Percentiles rank a stretch among this genome's conserved stretches.
Evolutionary conservation across 352 stramenopile species (phyloP).

Genomic region (Pythium myriotylum): DNA sequence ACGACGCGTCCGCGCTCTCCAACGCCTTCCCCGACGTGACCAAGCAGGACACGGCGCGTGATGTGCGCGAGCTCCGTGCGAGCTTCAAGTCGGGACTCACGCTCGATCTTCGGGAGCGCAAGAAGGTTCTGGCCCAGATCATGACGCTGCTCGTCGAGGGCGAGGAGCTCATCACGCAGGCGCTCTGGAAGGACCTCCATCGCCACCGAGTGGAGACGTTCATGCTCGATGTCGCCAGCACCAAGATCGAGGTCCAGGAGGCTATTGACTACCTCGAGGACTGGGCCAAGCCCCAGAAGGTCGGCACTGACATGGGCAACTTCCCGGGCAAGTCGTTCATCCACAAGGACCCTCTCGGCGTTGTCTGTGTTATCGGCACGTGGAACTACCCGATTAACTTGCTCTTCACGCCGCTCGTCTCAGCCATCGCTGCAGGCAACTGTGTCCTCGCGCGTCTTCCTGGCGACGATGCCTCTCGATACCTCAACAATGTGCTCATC

Average conservation of each 20-base stretch:
- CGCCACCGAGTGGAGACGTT: slow-evolving; percentile 71
- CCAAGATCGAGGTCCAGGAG: slow-evolving; percentile 72
- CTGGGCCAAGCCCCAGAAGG: slow-evolving; percentile 55
- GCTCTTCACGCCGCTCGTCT: slow-evolving; percentile 54
- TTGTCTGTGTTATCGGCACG: slow-evolving; percentile 91
- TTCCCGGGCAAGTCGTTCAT: slow-evolving; percentile 67
- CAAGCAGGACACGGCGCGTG: slow-evolving; percentile 50
- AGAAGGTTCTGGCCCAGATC: slow-evolving; percentile 49
- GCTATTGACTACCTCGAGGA: slow-evolving; percentile 72
- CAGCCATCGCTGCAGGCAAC: slow-evolving; percentile 89
- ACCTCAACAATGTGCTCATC: slow-evolving; percentile 59
- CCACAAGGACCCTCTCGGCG: slow-evolving; percentile 66
- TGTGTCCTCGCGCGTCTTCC: slow-evolving; percentile 92
- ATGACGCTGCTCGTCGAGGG: slow-evolving; percentile 59
- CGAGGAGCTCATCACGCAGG: slow-evolving; percentile 66
- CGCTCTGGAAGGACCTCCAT: slow-evolving; percentile 76
- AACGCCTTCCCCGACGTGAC: slow-evolving; percentile 48
- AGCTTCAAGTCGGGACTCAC: slow-evolving; percentile 54
- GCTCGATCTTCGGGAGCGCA: slow-evolving; percentile 41
- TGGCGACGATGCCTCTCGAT: slow-evolving; percentile 78
- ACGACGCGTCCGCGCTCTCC: slow-evolving; percentile 10
- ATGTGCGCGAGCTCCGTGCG: slow-evolving; percentile 54
- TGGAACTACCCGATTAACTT: slow-evolving; percentile 93
- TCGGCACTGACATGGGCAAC: slow-evolving; percentile 56
- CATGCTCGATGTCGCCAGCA: slow-evolving; percentile 47